A percentile compares a stretch with the other conserved stretches of the same genome.
These are phyloP conservation scores for Guadua angustifolia DNA, from an alignment of 176 grass and related monocot genomes.

Conservation along the genomic window DNA sequence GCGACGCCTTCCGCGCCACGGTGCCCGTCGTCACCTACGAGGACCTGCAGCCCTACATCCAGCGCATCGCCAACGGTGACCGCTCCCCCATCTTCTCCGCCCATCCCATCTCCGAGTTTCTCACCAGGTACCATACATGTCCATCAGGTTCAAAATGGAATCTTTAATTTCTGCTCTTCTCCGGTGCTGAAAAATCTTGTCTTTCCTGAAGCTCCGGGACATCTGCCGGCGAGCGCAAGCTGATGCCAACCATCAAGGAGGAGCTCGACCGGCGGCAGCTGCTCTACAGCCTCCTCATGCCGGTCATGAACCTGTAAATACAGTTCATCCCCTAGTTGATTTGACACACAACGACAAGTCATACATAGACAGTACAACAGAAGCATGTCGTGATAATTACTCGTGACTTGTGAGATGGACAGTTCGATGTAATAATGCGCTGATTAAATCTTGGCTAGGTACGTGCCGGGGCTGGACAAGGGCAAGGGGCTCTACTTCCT, in stretches of 20 bases:
- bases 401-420: neutral
- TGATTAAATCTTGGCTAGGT: conserved; percentile 25
- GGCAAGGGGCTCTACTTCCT: conserved; percentile 78
- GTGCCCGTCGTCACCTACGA: conserved; percentile 77
- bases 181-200: neutral
- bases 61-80: conserved; percentile 76
- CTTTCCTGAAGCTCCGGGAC: conserved; percentile 53
- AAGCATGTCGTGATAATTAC: neutral
- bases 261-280: conserved; percentile 65
- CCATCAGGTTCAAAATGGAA: neutral
- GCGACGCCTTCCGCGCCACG: conserved; percentile 53
- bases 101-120: conserved; percentile 71
- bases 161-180: neutral
- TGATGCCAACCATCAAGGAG: conserved; percentile 68
- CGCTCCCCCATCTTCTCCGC: conserved; percentile 68
- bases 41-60: conserved; percentile 71
- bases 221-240: conserved; percentile 68
- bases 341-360: neutral
- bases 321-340: neutral
- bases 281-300: conserved; percentile 67
- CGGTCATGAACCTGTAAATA: conserved; percentile 69
- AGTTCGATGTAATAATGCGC: neutral
- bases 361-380: neutral
- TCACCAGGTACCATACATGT: conserved; percentile 51
- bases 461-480: conserved; percentile 59